Percentiles rank a stretch among this genome's conserved stretches.
phyloP scores from a whole-genome alignment of 2,329 filamentous ascomycete species.

The Colletotrichum spinosum region DNA sequence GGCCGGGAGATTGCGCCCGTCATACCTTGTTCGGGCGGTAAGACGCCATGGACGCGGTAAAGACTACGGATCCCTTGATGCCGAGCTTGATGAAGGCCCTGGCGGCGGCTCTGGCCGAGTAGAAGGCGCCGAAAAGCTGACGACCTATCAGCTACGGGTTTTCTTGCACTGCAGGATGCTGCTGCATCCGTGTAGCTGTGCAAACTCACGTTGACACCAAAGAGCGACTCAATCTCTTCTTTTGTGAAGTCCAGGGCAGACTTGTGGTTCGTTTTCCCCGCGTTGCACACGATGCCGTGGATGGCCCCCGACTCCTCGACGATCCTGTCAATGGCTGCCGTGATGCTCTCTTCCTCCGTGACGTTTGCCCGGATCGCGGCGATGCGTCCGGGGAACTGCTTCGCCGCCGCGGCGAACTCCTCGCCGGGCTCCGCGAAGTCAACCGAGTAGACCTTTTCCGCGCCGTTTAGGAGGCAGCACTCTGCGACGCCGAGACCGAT shows the following conservation, averaged over 20 bases:
- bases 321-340: constrained; percentile 57
- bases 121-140: constrained; percentile 60
- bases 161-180: accelerated
- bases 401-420: constrained; percentile 37
- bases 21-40: constrained; percentile 58
- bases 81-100: constrained; percentile 53
- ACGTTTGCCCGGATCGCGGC: constrained; percentile 57
- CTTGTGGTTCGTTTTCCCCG: constrained; percentile 64
- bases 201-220: constrained; percentile 36
- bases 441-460: constrained; percentile 52
- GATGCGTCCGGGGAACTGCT: constrained; percentile 51
- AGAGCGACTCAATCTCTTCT: constrained; percentile 44
- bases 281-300: constrained; percentile 63
- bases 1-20: background rate
- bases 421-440: constrained; percentile 44
- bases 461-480: constrained; percentile 57
- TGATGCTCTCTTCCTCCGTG: constrained; percentile 58
- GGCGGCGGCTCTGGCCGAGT: constrained; percentile 59
- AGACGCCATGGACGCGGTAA: constrained; percentile 60
- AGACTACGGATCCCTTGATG: constrained; percentile 53
- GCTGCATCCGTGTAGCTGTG: too few species aligned
- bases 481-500: constrained; percentile 62
- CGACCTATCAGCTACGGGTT: constrained; percentile 43
- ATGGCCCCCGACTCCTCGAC: constrained; percentile 55
- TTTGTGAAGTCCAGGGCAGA: constrained; percentile 57